Evolutionary conservation across 805 yeast genomes (phyloP), one percentile per base, ranked within the genome.

Genomic region (Naumovozyma castellii): DNA sequence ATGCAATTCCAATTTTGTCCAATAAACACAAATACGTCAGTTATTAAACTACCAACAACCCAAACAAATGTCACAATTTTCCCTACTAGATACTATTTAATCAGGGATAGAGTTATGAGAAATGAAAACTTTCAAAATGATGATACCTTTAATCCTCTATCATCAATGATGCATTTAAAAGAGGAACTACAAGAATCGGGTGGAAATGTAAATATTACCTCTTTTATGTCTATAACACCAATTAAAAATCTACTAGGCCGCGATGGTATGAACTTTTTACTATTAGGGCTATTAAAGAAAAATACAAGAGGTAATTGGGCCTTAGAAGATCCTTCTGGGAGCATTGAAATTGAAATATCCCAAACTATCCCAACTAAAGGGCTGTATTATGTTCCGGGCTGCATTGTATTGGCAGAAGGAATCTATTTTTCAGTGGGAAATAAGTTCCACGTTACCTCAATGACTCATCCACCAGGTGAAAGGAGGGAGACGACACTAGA

Each of bases 391-490:
- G 71, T 68, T 18, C 75, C 79, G 2, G 97, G 98, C 2, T 78
- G 81, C 66, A 77, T 81, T 49, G 75, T 85, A 0, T 62, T 90
- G 2, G 80, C 83, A 38, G 94, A 86, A 53, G 99, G 99, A 14
- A 76, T 84, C 14, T 85, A 86, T 55, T 76, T 79, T 13, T 78
- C 80, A 3, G 73, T 76, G 14, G 76, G 79, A 2, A 69, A 68
- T 19, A 77, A 72, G 36, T 87, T 92, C 54, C 77, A 80, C 47
- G 94, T 82, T 1, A 71, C 82, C 20, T 72, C 81, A 3, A 69
- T 92, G 37, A 81, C 83, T 3, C 95, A 86, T 43, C 97, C 98
- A 2, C 87, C 92, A 0, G 80, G 86, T 3, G 99, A 92, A 56
- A 68, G 73, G 46, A 68, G 97, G 43, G 78, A 71, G 6, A 59